A percentile compares a stretch with the other conserved stretches of the same genome.
Evolutionary conservation across 768 basidiomycete genomes (phyloP).

Genomic region (Amanita thiersii): DNA sequence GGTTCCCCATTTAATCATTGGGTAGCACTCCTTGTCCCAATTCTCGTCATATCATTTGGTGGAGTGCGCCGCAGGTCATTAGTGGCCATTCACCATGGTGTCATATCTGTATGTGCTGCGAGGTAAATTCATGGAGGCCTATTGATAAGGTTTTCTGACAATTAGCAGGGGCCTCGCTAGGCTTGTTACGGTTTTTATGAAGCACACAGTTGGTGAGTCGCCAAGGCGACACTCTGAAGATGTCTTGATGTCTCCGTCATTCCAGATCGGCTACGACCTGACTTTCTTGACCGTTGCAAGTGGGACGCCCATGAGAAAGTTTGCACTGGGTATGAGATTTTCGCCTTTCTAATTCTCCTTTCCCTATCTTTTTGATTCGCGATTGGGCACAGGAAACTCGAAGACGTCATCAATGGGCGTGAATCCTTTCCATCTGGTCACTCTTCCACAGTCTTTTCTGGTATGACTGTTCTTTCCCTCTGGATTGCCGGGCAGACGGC

Average conservation of each 20-base stretch:
- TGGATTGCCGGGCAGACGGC: constrained; percentile 60
- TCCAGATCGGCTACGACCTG: constrained; percentile 50
- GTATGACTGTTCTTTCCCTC: constrained; percentile 55
- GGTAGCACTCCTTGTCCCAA: constrained; percentile 40
- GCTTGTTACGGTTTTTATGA: constrained; percentile 42
- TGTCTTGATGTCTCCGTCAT: background rate
- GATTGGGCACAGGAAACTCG: constrained; percentile 24
- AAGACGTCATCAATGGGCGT: constrained; percentile 38
- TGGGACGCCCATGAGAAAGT: constrained; percentile 39
- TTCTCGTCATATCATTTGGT: constrained; percentile 25
- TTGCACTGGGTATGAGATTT: constrained; percentile 47
- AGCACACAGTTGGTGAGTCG: constrained; percentile 47
- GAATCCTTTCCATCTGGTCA: constrained; percentile 67
- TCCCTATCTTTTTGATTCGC: constrained; percentile 4
- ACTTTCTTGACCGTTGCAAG: constrained; percentile 58
- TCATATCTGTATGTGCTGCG: constrained; percentile 38
- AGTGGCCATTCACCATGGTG: constrained; percentile 49
- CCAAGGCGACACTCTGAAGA: background rate
- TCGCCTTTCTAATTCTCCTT: background rate
- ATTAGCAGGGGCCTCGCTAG: constrained; percentile 32
- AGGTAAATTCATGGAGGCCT: constrained; percentile 17
- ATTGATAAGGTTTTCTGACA: constrained; percentile 1
- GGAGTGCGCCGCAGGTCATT: constrained; percentile 36
- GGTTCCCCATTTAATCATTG: constrained; percentile 36
- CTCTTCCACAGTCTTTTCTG: constrained; percentile 57